Evolutionary conservation across 73 alveolate species (phyloP).

Genomic region (Paramecium tetraurelia): DNA sequence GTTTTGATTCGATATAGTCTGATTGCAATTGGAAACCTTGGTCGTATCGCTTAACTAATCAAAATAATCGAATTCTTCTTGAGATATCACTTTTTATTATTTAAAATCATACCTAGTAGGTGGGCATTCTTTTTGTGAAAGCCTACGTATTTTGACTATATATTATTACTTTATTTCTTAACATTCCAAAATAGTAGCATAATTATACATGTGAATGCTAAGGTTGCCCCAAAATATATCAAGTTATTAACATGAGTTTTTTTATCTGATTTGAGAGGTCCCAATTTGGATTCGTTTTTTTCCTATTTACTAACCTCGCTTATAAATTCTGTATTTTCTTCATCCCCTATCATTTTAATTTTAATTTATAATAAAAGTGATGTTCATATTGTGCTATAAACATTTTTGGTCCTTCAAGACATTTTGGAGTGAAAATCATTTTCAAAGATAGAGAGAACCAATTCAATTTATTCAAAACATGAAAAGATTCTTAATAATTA

Average conservation of each 20-base stretch:
- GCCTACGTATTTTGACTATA: neutral
- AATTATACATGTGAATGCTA: neutral
- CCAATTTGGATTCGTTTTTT: neutral
- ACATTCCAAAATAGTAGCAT: neutral
- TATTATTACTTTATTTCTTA: neutral
- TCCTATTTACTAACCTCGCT: neutral
- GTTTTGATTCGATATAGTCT: neutral
- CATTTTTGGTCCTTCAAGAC: too few relatives aligned
- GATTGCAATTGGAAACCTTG: neutral
- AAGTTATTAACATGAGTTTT: neutral
- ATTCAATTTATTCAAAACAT: neutral
- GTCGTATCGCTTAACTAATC: neutral
- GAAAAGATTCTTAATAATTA: neutral
- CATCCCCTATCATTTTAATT: neutral
- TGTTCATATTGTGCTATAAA: neutral
- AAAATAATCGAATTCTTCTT: neutral
- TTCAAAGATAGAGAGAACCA: neutral
- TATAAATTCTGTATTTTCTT: conserved; percentile 2
- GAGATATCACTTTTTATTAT: neutral
- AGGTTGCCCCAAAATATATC: neutral
- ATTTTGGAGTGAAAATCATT: neutral
- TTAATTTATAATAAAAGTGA: neutral
- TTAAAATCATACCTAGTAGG: neutral
- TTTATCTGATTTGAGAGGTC: neutral
- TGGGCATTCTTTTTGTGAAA: neutral